These are phyloP conservation scores for Penstemon barbatus DNA, from an alignment of 257 asterid species.

Conservation along the genomic window DNA sequence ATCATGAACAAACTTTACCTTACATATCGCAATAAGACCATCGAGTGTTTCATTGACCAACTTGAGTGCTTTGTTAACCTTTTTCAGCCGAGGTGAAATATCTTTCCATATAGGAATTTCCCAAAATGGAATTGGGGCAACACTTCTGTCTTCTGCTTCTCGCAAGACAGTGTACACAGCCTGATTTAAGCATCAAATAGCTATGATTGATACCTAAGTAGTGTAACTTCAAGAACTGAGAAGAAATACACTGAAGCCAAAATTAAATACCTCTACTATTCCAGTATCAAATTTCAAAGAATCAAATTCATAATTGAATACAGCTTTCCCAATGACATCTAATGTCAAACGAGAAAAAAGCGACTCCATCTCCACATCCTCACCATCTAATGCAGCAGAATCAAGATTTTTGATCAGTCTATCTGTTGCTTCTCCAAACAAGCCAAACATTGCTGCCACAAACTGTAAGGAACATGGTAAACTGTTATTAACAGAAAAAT, in stretches of 20 bases:
- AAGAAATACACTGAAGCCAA: conserved; percentile 22
- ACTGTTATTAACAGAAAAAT: not conserved
- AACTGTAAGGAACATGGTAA: conserved; percentile 3
- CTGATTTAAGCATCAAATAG: conserved; percentile 37
- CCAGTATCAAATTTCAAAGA: conserved; percentile 86
- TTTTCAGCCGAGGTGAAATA: conserved; percentile 83
- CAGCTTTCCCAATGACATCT: conserved; percentile 97
- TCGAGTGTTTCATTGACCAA: conserved; percentile 79
- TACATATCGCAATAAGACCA: conserved; percentile 79
- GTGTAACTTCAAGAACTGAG: conserved; percentile 10
- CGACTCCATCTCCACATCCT: conserved; percentile 97
- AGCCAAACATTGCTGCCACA: not conserved
- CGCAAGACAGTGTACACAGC: conserved; percentile 92
- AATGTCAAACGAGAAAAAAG: conserved; percentile 93
- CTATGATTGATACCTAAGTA: not conserved
- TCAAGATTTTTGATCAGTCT: conserved; percentile 61
- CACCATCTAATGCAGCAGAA: conserved; percentile 87
- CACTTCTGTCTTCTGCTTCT: conserved; percentile 95
- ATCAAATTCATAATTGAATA: conserved; percentile 93
- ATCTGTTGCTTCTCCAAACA: not conserved
- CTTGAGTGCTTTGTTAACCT: conserved; percentile 81
- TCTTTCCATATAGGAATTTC: conserved; percentile 98
- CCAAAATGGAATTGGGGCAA: conserved; percentile 95
- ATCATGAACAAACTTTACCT: conserved; percentile 46
- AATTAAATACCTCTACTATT: conserved; percentile 70